These are phyloP conservation scores for Wallacemonas sp. DNA, from an alignment of 208 protist genomes.

Conservation along the genomic window DNA sequence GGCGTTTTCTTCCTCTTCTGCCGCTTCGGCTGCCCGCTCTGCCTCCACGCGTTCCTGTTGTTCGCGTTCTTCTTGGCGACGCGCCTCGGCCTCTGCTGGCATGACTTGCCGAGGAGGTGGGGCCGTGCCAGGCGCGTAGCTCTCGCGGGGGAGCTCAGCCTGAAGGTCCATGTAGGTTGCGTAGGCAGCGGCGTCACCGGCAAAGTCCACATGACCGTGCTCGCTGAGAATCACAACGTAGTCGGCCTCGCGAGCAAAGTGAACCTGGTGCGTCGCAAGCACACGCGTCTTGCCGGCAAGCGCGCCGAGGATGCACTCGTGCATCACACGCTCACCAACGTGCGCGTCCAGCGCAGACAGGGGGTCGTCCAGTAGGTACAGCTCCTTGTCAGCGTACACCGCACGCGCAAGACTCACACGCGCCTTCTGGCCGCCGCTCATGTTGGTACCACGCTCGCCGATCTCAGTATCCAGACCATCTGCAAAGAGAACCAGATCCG, in stretches of 20 bases:
- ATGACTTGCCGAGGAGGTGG: no score
- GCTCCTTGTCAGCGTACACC: slow-evolving; percentile 74
- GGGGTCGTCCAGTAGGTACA: slow-evolving; percentile 91
- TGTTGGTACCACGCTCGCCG: slow-evolving; percentile 77
- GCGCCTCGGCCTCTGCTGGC: neutral
- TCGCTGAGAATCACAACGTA: slow-evolving; percentile 80
- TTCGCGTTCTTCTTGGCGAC: no score
- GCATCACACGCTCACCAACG: slow-evolving; percentile 63
- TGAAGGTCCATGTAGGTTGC: slow-evolving; percentile 51
- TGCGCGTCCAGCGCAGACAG: slow-evolving; percentile 92
- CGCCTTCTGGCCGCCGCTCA: slow-evolving; percentile 83
- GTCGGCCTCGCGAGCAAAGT: slow-evolving; percentile 77
- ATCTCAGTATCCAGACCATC: slow-evolving; percentile 85
- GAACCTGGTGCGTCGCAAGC: slow-evolving; percentile 93
- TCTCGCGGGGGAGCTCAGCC: slow-evolving; percentile 39
- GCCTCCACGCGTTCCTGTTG: neutral
- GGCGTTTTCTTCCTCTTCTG: neutral
- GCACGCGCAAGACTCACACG: slow-evolving; percentile 78
- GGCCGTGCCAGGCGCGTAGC: no score
- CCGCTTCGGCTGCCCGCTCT: neutral
- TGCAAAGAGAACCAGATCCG: slow-evolving; percentile 81
- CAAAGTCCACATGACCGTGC: slow-evolving; percentile 48
- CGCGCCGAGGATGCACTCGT: slow-evolving; percentile 44
- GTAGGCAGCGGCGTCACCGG: slow-evolving; percentile 35
- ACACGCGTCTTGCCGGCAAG: slow-evolving; percentile 84